Conservation (phyloP, 805 yeast genomes). For the Metschnikowia borealis region DNA sequence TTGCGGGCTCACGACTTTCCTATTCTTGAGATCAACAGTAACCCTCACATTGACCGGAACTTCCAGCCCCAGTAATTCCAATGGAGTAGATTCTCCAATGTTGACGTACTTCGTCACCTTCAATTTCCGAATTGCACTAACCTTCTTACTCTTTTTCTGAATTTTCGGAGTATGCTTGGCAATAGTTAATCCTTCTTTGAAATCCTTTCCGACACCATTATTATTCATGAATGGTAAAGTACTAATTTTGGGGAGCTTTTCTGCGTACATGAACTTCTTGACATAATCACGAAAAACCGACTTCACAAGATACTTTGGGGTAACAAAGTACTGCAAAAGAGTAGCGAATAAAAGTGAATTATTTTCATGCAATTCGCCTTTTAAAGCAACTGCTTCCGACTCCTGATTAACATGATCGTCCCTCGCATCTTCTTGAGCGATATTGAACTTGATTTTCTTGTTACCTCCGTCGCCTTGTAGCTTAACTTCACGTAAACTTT, state of each 20-base stretch:
- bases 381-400: constrained; percentile 15
- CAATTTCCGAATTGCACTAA: constrained; percentile 35
- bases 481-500: constrained; percentile 16
- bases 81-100: constrained; percentile 57
- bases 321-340: constrained; percentile 72
- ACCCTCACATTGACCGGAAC: constrained; percentile 79
- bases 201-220: constrained; percentile 32
- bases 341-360: constrained; percentile 58
- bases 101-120: constrained; percentile 70
- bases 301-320: constrained; percentile 77
- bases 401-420: constrained; percentile 9
- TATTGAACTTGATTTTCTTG: constrained; percentile 30
- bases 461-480: constrained; percentile 24
- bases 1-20: constrained; percentile 62
- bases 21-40: constrained; percentile 63
- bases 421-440: constrained; percentile 27
- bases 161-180: constrained; percentile 37
- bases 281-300: constrained; percentile 49
- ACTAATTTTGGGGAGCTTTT: constrained; percentile 64
- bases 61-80: constrained; percentile 52
- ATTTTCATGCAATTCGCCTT: constrained; percentile 19
- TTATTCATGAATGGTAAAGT: constrained; percentile 70
- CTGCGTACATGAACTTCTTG: constrained; percentile 57
- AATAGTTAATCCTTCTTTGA: constrained; percentile 63
- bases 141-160: constrained; percentile 43